Conservation (phyloP, 805 yeast species). For the Candida xiaguanensis region DNA sequence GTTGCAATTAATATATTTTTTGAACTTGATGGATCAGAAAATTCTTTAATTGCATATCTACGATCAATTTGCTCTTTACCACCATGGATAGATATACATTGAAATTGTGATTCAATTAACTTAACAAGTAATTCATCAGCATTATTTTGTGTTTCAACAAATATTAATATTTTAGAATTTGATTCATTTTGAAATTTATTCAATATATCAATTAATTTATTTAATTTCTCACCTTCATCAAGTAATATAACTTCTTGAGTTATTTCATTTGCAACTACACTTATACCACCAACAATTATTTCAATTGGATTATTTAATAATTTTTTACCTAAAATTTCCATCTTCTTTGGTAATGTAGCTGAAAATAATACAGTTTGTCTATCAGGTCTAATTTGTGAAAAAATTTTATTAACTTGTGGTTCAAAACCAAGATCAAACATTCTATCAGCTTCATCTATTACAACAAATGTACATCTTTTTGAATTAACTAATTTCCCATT, state of each 20-base stretch:
- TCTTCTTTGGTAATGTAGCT: slow-evolving; percentile 84
- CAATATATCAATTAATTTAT: slow-evolving; percentile 50
- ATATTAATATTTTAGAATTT: slow-evolving; percentile 61
- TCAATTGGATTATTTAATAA: slow-evolving; percentile 64
- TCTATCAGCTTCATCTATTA: slow-evolving; percentile 93
- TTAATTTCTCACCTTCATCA: slow-evolving; percentile 15
- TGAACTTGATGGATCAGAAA: slow-evolving; percentile 49
- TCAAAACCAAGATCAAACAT: slow-evolving; percentile 97
- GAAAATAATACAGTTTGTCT: slow-evolving; percentile 87
- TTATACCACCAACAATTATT: slow-evolving; percentile 74
- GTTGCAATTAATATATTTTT: slow-evolving; percentile 79
- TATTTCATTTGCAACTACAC: slow-evolving; percentile 78
- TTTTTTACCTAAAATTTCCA: slow-evolving; percentile 71
- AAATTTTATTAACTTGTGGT: slow-evolving; percentile 84
- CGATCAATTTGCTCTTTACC: slow-evolving; percentile 88
- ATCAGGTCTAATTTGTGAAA: slow-evolving; percentile 76
- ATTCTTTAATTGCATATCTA: slow-evolving; percentile 66
- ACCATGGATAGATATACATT: slow-evolving; percentile 78
- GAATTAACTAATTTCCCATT: slow-evolving; percentile 71
- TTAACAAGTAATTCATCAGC: slow-evolving; percentile 70
- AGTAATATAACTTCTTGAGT: slow-evolving; percentile 67
- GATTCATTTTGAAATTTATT: slow-evolving; percentile 37
- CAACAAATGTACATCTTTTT: slow-evolving; percentile 70
- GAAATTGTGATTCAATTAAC: slow-evolving; percentile 49
- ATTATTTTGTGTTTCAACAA: slow-evolving; percentile 83